Evolutionary conservation across 1,284 basidiomycete genomes (phyloP).

Genomic region (Lignosus rhinocerotis): DNA sequence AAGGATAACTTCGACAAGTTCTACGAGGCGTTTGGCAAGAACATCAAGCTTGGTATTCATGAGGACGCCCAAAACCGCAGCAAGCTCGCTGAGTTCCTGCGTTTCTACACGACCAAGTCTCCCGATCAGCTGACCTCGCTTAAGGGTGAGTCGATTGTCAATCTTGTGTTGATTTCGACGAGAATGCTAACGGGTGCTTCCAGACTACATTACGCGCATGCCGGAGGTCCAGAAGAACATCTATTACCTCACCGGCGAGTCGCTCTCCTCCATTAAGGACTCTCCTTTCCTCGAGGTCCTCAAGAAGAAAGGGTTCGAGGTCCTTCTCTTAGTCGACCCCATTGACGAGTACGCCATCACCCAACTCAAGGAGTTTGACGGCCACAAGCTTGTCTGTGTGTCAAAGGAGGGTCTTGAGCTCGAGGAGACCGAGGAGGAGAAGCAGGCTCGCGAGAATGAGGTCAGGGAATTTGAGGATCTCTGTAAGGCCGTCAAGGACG

Average conservation of each 20-base stretch:
- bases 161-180: neutral
- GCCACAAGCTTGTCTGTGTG: slow-evolving; percentile 97
- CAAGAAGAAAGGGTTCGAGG: slow-evolving; percentile 99
- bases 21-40: slow-evolving; percentile 96
- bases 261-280: slow-evolving; percentile 87
- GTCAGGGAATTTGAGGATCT: slow-evolving; percentile 85
- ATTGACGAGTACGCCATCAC: slow-evolving; percentile 98
- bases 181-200: slow-evolving; percentile 8
- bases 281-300: slow-evolving; percentile 99
- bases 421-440: slow-evolving; percentile 99
- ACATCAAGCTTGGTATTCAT: slow-evolving; percentile 99
- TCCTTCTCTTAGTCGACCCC: slow-evolving; percentile 96
- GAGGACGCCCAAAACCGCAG: slow-evolving; percentile 98
- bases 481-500: slow-evolving; percentile 96
- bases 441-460: slow-evolving; percentile 89
- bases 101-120: slow-evolving; percentile 98
- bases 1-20: slow-evolving; percentile 99
- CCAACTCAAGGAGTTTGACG: slow-evolving; percentile 99
- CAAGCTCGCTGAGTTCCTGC: slow-evolving; percentile 99
- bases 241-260: slow-evolving; percentile 99
- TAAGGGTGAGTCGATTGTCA: slow-evolving; percentile 63
- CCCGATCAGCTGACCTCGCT: slow-evolving; percentile 91
- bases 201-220: slow-evolving; percentile 99
- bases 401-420: slow-evolving; percentile 99
- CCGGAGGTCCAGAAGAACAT: slow-evolving; percentile 99